A percentile compares a stretch with the other conserved stretches of the same genome.
Conservation (phyloP, 768 basidiomycete genomes). For the Boletus pseudo-olivaceus region DNA sequence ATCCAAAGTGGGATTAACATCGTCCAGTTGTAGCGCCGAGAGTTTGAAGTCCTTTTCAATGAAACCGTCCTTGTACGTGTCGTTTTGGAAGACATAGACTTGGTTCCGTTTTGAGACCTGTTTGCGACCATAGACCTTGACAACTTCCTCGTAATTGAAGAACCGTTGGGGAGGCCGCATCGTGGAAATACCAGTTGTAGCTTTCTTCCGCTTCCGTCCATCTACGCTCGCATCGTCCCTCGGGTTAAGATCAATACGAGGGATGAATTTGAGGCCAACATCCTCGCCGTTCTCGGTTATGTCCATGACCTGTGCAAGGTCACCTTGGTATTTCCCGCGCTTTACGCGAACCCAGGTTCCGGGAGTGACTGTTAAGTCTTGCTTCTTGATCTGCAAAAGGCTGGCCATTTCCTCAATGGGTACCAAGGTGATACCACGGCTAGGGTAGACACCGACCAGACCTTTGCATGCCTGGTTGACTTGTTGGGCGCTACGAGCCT, state of each 20-base stretch:
- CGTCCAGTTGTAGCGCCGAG: conserved; percentile 72
- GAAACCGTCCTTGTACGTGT: conserved; percentile 93
- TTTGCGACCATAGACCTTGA: conserved; percentile 80
- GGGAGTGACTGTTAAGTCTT: conserved; percentile 76
- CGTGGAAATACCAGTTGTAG: conserved; percentile 41
- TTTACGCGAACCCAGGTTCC: conserved; percentile 96
- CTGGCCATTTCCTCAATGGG: conserved; percentile 99
- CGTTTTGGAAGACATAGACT: conserved; percentile 83
- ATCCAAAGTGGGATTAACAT: conserved; percentile 93
- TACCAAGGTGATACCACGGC: conserved; percentile 77
- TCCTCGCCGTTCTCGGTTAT: conserved; percentile 92
- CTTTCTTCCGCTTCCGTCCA: conserved; percentile 78
- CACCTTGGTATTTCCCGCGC: conserved; percentile 90
- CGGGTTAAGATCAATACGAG: conserved; percentile 95
- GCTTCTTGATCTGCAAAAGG: conserved; percentile 92
- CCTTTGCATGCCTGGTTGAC: conserved; percentile 84
- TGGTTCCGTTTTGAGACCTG: conserved; percentile 70
- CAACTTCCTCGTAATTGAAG: conserved; percentile 91
- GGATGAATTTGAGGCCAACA: conserved; percentile 88
- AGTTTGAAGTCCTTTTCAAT: conserved; percentile 94
- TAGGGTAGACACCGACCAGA: conserved; percentile 88
- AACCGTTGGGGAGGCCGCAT: conserved; percentile 87
- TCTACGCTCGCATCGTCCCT: conserved; percentile 69
- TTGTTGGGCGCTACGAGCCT: conserved; percentile 83
- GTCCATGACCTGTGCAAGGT: conserved; percentile 94